These are phyloP conservation scores for Sutorius australiensis DNA, from an alignment of 768 basidiomycete species.

Conservation along the genomic window DNA sequence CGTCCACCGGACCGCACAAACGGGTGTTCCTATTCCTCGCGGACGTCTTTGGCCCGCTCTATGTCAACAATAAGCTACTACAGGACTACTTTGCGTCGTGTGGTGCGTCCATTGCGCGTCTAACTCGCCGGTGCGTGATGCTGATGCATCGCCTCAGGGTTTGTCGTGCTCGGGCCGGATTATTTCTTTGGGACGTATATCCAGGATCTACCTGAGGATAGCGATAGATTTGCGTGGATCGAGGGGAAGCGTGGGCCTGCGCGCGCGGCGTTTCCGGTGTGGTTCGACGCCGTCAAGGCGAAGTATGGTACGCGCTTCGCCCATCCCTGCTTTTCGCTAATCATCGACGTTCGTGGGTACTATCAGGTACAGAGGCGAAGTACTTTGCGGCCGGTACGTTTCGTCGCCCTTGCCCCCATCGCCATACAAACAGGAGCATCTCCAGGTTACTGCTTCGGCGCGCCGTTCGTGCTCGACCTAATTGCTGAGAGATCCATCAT, in stretches of 20 bases:
- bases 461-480: constrained; percentile 44
- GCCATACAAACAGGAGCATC: background rate
- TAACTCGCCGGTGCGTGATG: background rate
- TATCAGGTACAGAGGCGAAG: constrained; percentile 29
- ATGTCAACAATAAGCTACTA: constrained; percentile 51
- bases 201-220: constrained; percentile 29
- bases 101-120: constrained; percentile 35
- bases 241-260: constrained; percentile 31
- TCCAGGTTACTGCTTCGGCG: constrained; percentile 57
- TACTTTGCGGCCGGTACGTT: constrained; percentile 43
- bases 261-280: constrained; percentile 39
- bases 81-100: constrained; percentile 60
- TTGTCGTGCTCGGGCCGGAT: constrained; percentile 54
- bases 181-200: constrained; percentile 54
- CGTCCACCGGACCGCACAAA: constrained; percentile 21
- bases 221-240: constrained; percentile 40
- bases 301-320: constrained; percentile 37
- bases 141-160: constrained; percentile 36
- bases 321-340: background rate
- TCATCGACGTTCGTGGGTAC: too few species aligned
- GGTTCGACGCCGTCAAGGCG: constrained; percentile 48
- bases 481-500: constrained; percentile 40
- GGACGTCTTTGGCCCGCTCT: constrained; percentile 54
- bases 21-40: constrained; percentile 53
- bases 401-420: too few species aligned